These are phyloP conservation scores for Paraphoma chrysanthemicola DNA, from an alignment of 2,329 filamentous ascomycete genomes.

Conservation along the genomic window DNA sequence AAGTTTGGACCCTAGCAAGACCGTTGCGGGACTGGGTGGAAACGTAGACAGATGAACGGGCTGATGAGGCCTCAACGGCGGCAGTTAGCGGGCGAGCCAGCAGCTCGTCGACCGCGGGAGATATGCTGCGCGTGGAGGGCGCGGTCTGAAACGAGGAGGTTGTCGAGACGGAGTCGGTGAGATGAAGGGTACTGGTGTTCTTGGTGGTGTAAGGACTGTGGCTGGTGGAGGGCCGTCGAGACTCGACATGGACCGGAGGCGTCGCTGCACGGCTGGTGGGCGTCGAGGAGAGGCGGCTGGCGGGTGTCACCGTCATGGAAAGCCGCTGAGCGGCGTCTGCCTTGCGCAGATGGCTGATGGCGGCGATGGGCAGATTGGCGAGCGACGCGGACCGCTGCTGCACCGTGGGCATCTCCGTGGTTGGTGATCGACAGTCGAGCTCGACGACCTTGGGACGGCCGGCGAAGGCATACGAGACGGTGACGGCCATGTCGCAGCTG, in stretches of 20 bases:
- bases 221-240: constrained; percentile 38
- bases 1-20: constrained; percentile 22
- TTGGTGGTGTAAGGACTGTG: constrained; percentile 34
- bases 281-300: constrained; percentile 12
- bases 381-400: constrained; percentile 44
- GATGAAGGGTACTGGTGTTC: constrained; percentile 21
- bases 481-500: constrained; percentile 47
- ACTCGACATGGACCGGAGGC: constrained; percentile 25
- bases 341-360: constrained; percentile 37
- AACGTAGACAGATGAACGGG: constrained; percentile 39
- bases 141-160: constrained; percentile 32
- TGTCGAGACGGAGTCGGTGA: constrained; percentile 30
- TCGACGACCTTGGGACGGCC: constrained; percentile 49
- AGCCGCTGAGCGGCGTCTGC: constrained; percentile 33
- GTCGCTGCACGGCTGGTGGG: constrained; percentile 31
- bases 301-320: constrained; percentile 30
- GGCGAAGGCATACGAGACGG: constrained; percentile 46
- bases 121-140: constrained; percentile 33
- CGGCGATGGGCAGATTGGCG: constrained; percentile 37
- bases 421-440: constrained; percentile 32
- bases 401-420: constrained; percentile 20
- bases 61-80: constrained; percentile 18
- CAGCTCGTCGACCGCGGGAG: constrained; percentile 25
- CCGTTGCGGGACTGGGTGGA: constrained; percentile 21
- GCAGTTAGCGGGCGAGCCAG: constrained; percentile 32